Base-by-base conservation (phyloP, 2,329 filamentous ascomycete genomes). In the Fusarium euwallaceae region DNA sequence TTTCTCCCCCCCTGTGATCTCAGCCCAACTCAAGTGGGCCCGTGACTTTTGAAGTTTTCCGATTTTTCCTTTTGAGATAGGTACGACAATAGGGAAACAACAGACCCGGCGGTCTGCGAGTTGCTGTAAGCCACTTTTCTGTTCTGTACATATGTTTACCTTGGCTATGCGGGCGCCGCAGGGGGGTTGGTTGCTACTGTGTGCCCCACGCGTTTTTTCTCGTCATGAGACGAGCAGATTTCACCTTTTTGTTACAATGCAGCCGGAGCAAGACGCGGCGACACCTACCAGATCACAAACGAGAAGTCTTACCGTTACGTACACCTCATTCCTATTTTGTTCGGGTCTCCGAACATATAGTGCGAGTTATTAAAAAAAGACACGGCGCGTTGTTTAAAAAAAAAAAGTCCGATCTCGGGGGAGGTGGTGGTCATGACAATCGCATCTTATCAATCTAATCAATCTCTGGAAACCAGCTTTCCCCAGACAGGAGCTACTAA, bases 361-460 rank as follows among this genome's bases (percentile, higher is more conserved):
- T 75, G 72, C 64, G 72, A 69, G 37, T 45, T 45, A 45, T 9
- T 69, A 66, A 43, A 69, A 56, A 69, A 60, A 39, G 67, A 66
- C 72, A 72, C 72, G 64, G 72, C 34, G 61, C 43, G 66, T 45
- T 67, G 32, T 27, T 48, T 29, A 24, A 29, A 66, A 34, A 34
- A 12, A 34, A 34, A 34, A 11, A 34, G 32, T 74, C 72, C 72
- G 72, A 73, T 70, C 51, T 74, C 72, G 72, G 72, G 65, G 22
- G 22, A 24, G 7, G 29, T 32, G 9, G 34, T 14, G 20, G 20
- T 29, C 61, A 48, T 73, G 66, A 67, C 60, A 74, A 66, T 75
- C 70, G 61, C 70, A 75, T 75, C 73, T 75, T 75, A 75, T 75
- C 73, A 75, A 75, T 75, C 72, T 74, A 70, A 74, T 74, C 72